phyloP scores from a whole-genome alignment of 352 stramenopile genomes.

The Peronospora belbahrii region DNA sequence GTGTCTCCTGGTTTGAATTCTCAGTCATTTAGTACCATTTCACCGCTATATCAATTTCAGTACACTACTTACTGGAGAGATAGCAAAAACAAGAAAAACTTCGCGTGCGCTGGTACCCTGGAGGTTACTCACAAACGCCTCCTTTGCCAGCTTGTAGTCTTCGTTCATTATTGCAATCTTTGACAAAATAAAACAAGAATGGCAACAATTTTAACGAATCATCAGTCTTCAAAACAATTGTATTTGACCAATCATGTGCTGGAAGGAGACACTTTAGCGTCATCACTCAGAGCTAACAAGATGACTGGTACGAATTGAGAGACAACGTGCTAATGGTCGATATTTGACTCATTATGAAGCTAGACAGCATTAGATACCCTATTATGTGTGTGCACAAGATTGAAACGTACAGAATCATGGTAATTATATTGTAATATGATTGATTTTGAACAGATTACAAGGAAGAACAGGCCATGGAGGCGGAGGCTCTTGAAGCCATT shows the following conservation, averaged over 20 bases:
- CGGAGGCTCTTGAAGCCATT: slow-evolving; percentile 84
- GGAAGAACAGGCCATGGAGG: slow-evolving; percentile 85
- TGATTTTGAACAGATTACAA: slow-evolving; percentile 59
- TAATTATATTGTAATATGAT: neutral
- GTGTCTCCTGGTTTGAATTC: slow-evolving; percentile 5
- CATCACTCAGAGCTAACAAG: slow-evolving; percentile 13
- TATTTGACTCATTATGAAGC: neutral
- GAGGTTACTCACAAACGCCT: slow-evolving; percentile 67
- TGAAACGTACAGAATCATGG: neutral
- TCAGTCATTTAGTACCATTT: slow-evolving; percentile 1
- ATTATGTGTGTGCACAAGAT: neutral
- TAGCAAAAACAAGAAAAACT: slow-evolving; percentile 68
- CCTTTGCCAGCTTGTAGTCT: slow-evolving; percentile 80
- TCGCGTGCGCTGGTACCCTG: slow-evolving; percentile 62
- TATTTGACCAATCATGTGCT: slow-evolving; percentile 30
- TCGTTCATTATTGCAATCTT: slow-evolving; percentile 42
- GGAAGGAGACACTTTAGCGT: slow-evolving; percentile 18
- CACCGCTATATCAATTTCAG: slow-evolving; percentile 2
- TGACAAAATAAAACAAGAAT: neutral
- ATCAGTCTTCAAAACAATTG: neutral
- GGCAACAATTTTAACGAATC: slow-evolving; percentile 24
- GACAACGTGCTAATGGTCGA: slow-evolving; percentile 5
- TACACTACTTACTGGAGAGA: slow-evolving; percentile 48
- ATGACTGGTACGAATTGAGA: slow-evolving; percentile 69
- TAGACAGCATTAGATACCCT: neutral